Base-by-base conservation (phyloP, 495 filamentous ascomycete species). In the Clohesyomyces aquaticus region DNA sequence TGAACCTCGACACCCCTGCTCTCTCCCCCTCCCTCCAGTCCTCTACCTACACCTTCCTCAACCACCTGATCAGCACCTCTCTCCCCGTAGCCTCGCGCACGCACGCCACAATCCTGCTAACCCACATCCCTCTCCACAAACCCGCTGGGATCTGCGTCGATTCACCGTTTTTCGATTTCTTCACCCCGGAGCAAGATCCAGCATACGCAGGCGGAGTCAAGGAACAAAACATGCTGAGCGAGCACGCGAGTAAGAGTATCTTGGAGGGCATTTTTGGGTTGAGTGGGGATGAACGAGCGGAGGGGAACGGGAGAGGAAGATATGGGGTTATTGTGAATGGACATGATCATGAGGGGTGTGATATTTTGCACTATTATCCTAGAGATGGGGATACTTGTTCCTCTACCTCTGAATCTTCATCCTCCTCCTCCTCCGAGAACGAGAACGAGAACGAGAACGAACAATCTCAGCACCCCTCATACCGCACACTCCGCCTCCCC, bases 271-370 rank as follows among this genome's bases (percentile, higher is more conserved):
- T 96, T 10, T 91, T 89, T 65, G 91, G 92, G 2, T 82, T 92
- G 72, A 90, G 78, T 65, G 85, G 84, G 0, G 80, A 87, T 27
- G 62, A 72, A 14, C 71, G 78, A 42, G 84, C 82, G 0, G 74
- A 81, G 1, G 81, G 74, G 11, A 71, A 75, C 11, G 89, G 88
- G 3, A 72, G 73, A 29, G 90, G 90, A 2, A 77, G 88, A 16
- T 86, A 84, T 11, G 88, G 88, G 0, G 71, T 98, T 10, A 84
- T 98, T 12, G 75, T 98, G 4, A 96, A 91, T 14, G 94, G 94
- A 0, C 94, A 98, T 68, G 94, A 98, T 70, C 94, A 98, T 69
- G 87, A 89, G 58, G 94, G 94, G 2, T 98, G 94, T 69, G 92
- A 97, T 74, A 87, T 85, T 0, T 86, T 88, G 51, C 94, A 98